Evolutionary conservation across 768 basidiomycete genomes (phyloP).

Genomic region (Termitomyces sp.): DNA sequence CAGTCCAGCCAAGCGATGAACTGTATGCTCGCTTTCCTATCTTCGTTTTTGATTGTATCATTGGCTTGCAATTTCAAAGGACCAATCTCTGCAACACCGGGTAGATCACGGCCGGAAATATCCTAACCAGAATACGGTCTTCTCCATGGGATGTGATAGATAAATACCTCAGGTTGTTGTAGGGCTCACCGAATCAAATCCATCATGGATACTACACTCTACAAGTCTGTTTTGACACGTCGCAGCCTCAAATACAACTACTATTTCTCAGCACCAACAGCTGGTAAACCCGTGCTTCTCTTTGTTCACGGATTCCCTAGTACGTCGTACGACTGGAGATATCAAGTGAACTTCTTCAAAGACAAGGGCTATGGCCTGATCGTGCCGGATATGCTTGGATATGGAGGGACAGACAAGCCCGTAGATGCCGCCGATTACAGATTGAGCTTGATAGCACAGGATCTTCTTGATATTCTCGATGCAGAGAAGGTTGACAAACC

Average conservation of each 20-base stretch:
- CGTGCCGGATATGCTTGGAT: constrained; percentile 48
- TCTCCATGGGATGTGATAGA: background rate
- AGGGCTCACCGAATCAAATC: no score
- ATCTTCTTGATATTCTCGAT: constrained; percentile 40
- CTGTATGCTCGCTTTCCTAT: no score
- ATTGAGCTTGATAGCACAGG: constrained; percentile 27
- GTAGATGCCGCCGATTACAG: constrained; percentile 29
- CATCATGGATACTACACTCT: constrained; percentile 14
- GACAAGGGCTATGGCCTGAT: constrained; percentile 39
- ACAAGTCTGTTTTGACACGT: constrained; percentile 25
- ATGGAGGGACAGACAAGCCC: constrained; percentile 46
- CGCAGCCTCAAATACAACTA: constrained; percentile 33
- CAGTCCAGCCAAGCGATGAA: background rate
- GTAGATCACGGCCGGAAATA: background rate
- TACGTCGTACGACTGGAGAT: constrained; percentile 35
- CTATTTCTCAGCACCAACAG: constrained; percentile 21
- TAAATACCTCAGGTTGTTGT: background rate
- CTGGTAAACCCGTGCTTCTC: constrained; percentile 29
- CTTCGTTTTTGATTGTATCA: background rate
- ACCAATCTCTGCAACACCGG: background rate
- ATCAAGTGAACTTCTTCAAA: constrained; percentile 33
- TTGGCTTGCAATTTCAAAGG: no score
- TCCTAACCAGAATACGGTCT: background rate
- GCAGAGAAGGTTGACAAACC: constrained; percentile 25
- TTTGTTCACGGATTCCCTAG: constrained; percentile 44